phyloP scores from a whole-genome alignment of 768 basidiomycete genomes.

The Kwoniella shandongensis region DNA sequence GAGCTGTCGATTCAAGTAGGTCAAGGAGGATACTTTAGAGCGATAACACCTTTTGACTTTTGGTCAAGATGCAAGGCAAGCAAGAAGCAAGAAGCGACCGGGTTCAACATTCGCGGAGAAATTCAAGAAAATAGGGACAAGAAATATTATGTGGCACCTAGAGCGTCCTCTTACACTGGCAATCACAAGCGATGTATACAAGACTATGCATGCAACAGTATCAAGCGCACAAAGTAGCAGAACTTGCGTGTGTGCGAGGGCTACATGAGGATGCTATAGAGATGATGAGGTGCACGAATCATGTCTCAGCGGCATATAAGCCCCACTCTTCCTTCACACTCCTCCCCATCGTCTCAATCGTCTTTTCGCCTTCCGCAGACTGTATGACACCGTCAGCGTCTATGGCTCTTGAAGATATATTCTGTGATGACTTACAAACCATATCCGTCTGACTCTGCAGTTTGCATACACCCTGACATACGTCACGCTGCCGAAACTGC shows the following conservation, averaged over 20 bases:
- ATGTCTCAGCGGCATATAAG: constrained; percentile 26
- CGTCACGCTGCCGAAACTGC: constrained; percentile 28
- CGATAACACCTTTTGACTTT: background rate
- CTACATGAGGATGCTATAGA: background rate
- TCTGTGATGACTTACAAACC: constrained; percentile 40
- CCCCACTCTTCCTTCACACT: constrained; percentile 40
- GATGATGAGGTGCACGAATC: background rate
- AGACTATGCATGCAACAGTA: too few relatives aligned
- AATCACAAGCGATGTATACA: background rate
- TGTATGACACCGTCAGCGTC: constrained; percentile 13
- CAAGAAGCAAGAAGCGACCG: too few relatives aligned
- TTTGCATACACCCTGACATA: constrained; percentile 51
- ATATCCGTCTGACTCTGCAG: constrained; percentile 46
- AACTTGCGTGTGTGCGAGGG: too few relatives aligned
- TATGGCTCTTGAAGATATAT: background rate
- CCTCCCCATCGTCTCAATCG: constrained; percentile 24
- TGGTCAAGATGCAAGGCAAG: background rate
- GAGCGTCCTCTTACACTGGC: too few relatives aligned
- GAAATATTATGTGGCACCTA: constrained; percentile 5
- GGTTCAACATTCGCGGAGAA: constrained; percentile 25
- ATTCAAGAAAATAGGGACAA: constrained; percentile 3
- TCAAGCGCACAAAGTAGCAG: too few relatives aligned
- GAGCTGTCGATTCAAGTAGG: background rate
- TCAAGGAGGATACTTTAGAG: background rate
- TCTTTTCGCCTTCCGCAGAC: constrained; percentile 37